Percentiles rank a stretch among this genome's conserved stretches.
Conservation (phyloP, 2,329 filamentous ascomycete species). For the Beauveria rudraprayagi region DNA sequence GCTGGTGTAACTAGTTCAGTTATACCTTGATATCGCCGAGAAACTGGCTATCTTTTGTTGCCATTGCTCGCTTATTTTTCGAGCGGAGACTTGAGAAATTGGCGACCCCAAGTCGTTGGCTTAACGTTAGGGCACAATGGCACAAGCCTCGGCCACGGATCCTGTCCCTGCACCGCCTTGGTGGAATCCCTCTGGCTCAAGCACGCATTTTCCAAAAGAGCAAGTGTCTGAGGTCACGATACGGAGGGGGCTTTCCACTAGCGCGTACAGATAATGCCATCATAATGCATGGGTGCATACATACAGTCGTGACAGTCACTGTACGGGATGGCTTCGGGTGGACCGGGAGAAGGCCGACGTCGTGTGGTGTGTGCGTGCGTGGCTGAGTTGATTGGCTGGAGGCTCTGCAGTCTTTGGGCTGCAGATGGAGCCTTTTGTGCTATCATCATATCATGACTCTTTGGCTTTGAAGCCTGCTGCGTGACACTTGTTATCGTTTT, state of each 20-base stretch:
- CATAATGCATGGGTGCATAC: neutral
- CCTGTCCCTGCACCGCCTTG: no score
- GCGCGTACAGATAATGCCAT: conserved; percentile 1
- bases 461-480: neutral
- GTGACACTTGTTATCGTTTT: neutral
- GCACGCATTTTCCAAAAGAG: neutral
- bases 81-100: neutral
- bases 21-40: neutral
- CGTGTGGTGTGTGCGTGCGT: neutral
- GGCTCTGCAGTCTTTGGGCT: neutral
- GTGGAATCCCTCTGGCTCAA: neutral
- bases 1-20: neutral
- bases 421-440: neutral
- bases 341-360: conserved; percentile 3
- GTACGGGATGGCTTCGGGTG: conserved; percentile 9
- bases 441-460: neutral
- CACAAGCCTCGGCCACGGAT: neutral
- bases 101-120: neutral
- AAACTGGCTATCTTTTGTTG: neutral
- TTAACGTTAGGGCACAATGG: neutral
- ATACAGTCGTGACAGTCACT: neutral
- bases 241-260: conserved; percentile 6
- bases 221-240: conserved; percentile 2
- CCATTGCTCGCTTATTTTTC: neutral
- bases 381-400: conserved; percentile 2